phyloP scores from a whole-genome alignment of 192 early-diverging fungal species.

The Gamsiella multidivaricata region DNA sequence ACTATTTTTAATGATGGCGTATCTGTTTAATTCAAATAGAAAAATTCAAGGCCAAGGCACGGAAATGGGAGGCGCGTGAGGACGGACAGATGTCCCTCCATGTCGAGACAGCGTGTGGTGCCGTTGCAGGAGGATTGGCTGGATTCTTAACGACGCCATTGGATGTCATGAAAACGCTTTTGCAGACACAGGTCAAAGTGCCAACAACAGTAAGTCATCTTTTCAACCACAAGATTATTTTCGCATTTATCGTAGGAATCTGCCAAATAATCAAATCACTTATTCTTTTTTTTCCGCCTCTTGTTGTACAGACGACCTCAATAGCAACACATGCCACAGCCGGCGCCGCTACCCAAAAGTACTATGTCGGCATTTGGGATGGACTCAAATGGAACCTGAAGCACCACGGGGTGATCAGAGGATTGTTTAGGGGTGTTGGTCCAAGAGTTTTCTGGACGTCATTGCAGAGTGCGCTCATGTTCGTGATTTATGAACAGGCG shows the following conservation, averaged over 20 bases:
- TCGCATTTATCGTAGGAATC: neutral
- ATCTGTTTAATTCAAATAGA: constrained; percentile 37
- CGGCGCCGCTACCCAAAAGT: constrained; percentile 31
- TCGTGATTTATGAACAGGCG: constrained; percentile 77
- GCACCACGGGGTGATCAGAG: constrained; percentile 63
- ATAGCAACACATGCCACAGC: constrained; percentile 17
- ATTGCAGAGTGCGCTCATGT: constrained; percentile 76
- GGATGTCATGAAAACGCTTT: constrained; percentile 68
- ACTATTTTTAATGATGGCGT: no score
- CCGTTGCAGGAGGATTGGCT: constrained; percentile 66
- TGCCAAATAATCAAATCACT: neutral
- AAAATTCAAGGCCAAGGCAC: constrained; percentile 66
- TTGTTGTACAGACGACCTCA: constrained; percentile 6
- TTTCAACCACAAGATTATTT: neutral
- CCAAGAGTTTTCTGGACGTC: constrained; percentile 80
- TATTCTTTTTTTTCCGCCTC: neutral
- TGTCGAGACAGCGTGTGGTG: constrained; percentile 60
- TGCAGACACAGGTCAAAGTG: constrained; percentile 64
- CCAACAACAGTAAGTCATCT: constrained; percentile 23
- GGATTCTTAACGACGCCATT: constrained; percentile 69
- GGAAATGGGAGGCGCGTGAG: constrained; percentile 38
- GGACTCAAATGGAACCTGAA: constrained; percentile 68
- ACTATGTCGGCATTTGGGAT: constrained; percentile 66
- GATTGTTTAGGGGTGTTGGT: constrained; percentile 79
- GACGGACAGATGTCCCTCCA: constrained; percentile 59